These are phyloP conservation scores for Helenozyma rhizophorensis DNA, from an alignment of 805 yeast species.

Conservation along the genomic window DNA sequence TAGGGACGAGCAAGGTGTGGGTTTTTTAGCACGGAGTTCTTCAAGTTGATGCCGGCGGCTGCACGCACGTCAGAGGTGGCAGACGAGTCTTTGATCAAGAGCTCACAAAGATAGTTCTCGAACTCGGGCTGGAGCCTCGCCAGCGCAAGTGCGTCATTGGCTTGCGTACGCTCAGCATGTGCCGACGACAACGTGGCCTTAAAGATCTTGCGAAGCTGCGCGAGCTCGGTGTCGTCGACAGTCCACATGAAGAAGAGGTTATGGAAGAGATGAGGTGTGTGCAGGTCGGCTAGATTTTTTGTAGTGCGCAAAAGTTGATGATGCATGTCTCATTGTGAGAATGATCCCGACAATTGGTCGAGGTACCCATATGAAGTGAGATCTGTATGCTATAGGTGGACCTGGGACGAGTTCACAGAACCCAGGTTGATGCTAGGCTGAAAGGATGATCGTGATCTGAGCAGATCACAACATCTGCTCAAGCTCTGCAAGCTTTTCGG, in stretches of 20 bases:
- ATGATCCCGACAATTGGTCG: too few species aligned
- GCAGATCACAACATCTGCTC: slow-evolving; percentile 13
- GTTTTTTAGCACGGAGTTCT: slow-evolving; percentile 59
- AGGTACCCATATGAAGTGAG: too few species aligned
- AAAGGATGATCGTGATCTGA: too few species aligned
- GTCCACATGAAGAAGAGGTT: slow-evolving; percentile 47
- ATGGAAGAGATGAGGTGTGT: too few species aligned
- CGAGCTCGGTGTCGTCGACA: slow-evolving; percentile 58
- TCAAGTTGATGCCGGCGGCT: slow-evolving; percentile 81
- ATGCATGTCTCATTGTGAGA: too few species aligned
- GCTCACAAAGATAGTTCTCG: slow-evolving; percentile 71
- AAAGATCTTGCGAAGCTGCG: slow-evolving; percentile 63
- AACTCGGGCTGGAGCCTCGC: slow-evolving; percentile 74
- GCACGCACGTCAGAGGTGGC: slow-evolving; percentile 64
- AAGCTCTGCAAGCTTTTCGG: slow-evolving; percentile 38
- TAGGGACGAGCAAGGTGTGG: slow-evolving; percentile 27
- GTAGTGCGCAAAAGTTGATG: too few species aligned
- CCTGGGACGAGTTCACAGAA: too few species aligned
- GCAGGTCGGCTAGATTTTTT: too few species aligned
- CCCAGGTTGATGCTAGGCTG: too few species aligned
- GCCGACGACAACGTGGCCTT: slow-evolving; percentile 67
- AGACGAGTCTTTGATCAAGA: slow-evolving; percentile 52
- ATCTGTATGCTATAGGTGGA: too few species aligned
- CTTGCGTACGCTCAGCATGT: slow-evolving; percentile 51
- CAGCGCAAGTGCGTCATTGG: slow-evolving; percentile 67